Percentiles rank a stretch among this genome's conserved stretches.
phyloP scores from a whole-genome alignment of 345 rosid genomes.

The Acer saccharum region DNA sequence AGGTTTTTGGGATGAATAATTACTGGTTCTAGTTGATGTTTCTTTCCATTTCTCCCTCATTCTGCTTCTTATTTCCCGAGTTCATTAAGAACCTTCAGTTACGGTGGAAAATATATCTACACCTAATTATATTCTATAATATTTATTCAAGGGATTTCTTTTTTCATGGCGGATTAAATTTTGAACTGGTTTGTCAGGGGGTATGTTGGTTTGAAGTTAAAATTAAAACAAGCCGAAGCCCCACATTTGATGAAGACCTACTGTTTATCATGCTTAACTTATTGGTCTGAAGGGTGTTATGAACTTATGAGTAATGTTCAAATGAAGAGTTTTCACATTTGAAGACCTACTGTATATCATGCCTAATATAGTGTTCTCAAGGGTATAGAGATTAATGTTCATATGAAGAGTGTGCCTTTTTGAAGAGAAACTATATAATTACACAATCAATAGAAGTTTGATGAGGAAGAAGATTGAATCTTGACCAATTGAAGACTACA shows the following conservation, averaged over 20 bases:
- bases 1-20: not conserved
- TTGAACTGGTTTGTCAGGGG: conserved; percentile 97
- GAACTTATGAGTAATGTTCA: conserved; percentile 61
- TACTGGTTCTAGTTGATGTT: not conserved
- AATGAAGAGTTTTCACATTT: conserved; percentile 65
- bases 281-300: conserved; percentile 60
- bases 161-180: conserved; percentile 51
- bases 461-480: conserved; percentile 57
- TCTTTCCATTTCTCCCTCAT: not conserved
- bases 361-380: conserved; percentile 64
- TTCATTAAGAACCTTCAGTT: conserved; percentile 4
- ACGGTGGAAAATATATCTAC: conserved; percentile 12
- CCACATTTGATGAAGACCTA: conserved; percentile 68
- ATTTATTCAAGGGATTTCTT: conserved; percentile 30
- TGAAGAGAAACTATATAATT: conserved; percentile 60
- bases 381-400: conserved; percentile 57
- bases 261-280: conserved; percentile 59
- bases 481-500: conserved; percentile 51
- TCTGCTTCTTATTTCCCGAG: conserved; percentile 3
- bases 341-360: conserved; percentile 62
- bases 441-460: conserved; percentile 73
- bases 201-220: conserved; percentile 94
- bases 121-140: conserved; percentile 26
- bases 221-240: conserved; percentile 76
- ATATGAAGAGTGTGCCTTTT: conserved; percentile 61